Percentiles rank a stretch among this genome's conserved stretches.
These are phyloP conservation scores for Colletotrichum limetticola DNA, from an alignment of 2,329 filamentous ascomycete genomes.

Conservation along the genomic window DNA sequence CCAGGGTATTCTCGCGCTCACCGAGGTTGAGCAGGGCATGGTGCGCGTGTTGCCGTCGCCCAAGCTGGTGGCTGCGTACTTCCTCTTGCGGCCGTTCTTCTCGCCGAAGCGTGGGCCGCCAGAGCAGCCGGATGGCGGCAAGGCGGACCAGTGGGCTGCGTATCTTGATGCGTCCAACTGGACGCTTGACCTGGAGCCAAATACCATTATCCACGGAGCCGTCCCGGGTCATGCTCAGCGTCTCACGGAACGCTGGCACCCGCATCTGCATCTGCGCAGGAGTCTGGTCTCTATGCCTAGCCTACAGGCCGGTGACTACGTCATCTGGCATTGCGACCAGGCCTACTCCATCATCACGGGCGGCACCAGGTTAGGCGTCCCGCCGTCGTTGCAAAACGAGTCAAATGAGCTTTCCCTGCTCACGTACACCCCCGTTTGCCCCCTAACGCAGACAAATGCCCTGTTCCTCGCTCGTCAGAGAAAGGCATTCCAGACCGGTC, in stretches of 20 bases:
- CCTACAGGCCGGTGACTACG: constrained; percentile 66
- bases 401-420: constrained; percentile 57
- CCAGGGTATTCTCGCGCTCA: constrained; percentile 80
- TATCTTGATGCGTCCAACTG: constrained; percentile 57
- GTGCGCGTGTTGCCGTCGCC: constrained; percentile 59
- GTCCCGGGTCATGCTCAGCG: constrained; percentile 68
- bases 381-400: constrained; percentile 32
- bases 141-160: constrained; percentile 54
- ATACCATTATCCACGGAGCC: constrained; percentile 67
- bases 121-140: constrained; percentile 36
- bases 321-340: constrained; percentile 68
- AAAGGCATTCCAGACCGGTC: constrained; percentile 65
- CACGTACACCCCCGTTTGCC: constrained; percentile 65
- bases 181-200: constrained; percentile 58
- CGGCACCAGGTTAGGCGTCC: constrained; percentile 46
- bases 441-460: constrained; percentile 55
- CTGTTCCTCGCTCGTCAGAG: constrained; percentile 54
- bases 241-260: constrained; percentile 68
- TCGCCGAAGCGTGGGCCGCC: constrained; percentile 44
- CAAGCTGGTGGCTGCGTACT: constrained; percentile 59
- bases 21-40: constrained; percentile 58
- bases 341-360: constrained; percentile 64
- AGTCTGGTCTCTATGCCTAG: constrained; percentile 67
- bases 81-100: constrained; percentile 60
- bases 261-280: constrained; percentile 62